Percentiles rank a stretch among this genome's conserved stretches.
Evolutionary conservation across 139 green algal species (phyloP).

Genomic region (Chlorella sorokiniana): DNA sequence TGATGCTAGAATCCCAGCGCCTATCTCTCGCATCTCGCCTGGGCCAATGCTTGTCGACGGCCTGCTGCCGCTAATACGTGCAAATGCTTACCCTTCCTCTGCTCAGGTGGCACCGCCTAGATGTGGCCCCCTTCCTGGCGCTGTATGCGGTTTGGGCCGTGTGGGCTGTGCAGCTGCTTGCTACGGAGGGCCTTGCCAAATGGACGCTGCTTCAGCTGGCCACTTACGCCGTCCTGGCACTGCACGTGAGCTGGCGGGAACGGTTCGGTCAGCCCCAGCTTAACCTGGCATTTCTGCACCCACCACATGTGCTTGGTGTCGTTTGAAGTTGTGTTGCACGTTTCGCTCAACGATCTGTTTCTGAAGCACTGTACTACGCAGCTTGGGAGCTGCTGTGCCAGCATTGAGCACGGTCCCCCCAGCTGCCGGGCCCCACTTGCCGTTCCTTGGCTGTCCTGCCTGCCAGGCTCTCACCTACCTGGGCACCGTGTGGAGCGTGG

Average conservation of each 20-base stretch:
- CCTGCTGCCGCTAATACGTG: no score
- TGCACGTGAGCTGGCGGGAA: conserved; percentile 22
- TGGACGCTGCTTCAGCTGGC: conserved; percentile 24
- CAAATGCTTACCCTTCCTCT: neutral
- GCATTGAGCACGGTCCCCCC: neutral
- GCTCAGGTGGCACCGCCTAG: conserved; percentile 19
- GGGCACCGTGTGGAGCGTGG: conserved; percentile 45
- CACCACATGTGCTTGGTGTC: no score
- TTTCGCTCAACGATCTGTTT: no score
- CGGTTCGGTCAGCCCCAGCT: no score
- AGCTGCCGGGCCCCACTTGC: neutral
- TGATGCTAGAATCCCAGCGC: no score
- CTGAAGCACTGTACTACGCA: no score
- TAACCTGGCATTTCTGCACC: no score
- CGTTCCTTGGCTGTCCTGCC: neutral
- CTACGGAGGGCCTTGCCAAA: neutral
- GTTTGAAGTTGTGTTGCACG: no score
- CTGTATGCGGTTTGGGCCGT: conserved; percentile 16
- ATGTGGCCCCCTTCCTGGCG: conserved; percentile 12
- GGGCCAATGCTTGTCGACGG: no score
- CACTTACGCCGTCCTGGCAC: conserved; percentile 20
- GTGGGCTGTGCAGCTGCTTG: neutral
- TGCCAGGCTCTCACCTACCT: conserved; percentile 35
- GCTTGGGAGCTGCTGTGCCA: neutral
- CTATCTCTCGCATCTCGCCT: no score